These are phyloP conservation scores for Calocybe gangraenosa DNA, from an alignment of 768 basidiomycete species.

Conservation along the genomic window DNA sequence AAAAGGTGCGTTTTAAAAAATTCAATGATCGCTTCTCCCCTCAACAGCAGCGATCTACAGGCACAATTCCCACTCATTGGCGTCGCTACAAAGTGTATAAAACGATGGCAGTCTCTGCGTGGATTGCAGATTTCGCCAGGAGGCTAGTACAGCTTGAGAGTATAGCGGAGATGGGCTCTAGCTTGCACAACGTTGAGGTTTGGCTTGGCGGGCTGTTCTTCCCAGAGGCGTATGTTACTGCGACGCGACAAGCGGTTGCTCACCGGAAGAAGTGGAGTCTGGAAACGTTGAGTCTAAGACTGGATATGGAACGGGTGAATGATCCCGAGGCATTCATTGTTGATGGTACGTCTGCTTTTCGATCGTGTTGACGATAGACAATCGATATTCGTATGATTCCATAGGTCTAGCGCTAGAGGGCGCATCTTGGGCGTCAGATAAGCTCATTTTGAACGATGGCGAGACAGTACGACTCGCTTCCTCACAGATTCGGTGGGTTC, in stretches of 20 bases:
- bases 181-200: constrained; percentile 67
- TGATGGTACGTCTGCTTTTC: constrained; percentile 58
- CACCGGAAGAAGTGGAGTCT: constrained; percentile 91
- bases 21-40: background rate
- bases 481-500: constrained; percentile 87
- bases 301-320: constrained; percentile 80
- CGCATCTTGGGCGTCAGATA: constrained; percentile 67
- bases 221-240: constrained; percentile 95
- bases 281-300: constrained; percentile 75
- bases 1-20: constrained; percentile 55
- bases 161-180: constrained; percentile 56
- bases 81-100: constrained; percentile 83
- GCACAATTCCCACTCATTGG: constrained; percentile 88
- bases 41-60: constrained; percentile 32
- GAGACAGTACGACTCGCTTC: constrained; percentile 73
- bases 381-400: constrained; percentile 4
- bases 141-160: constrained; percentile 81
- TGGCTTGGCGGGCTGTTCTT: constrained; percentile 95
- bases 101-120: constrained; percentile 76
- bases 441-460: constrained; percentile 81
- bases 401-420: constrained; percentile 88
- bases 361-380: background rate
- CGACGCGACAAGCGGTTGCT: constrained; percentile 93
- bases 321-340: constrained; percentile 80
- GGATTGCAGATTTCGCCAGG: constrained; percentile 78